Percentiles rank a stretch among this genome's conserved stretches.
Evolutionary conservation across 257 asterid genomes (phyloP).

Genomic region (Solanum pennellii): DNA sequence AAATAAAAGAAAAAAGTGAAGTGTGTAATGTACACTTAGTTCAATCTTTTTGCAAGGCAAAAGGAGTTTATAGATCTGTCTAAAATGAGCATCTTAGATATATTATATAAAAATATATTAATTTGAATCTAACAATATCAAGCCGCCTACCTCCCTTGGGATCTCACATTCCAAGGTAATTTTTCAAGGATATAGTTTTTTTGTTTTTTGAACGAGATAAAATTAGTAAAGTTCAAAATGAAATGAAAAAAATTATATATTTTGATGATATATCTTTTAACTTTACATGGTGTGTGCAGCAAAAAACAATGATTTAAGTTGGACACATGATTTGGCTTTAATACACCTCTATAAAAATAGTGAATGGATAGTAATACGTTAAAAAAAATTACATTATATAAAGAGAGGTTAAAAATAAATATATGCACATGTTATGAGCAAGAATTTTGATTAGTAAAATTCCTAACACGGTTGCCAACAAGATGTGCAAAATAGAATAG

Average conservation of each 20-base stretch:
- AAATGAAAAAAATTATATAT: neutral
- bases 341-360: neutral
- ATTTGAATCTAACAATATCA: neutral
- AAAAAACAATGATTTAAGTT: neutral
- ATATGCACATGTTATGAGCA: neutral
- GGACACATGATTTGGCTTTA: neutral
- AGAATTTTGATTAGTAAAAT: neutral
- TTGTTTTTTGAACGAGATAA: neutral
- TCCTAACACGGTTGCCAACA: neutral
- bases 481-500: neutral
- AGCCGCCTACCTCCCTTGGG: neutral
- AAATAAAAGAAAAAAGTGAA: neutral
- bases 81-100: neutral
- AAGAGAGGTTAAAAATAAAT: neutral
- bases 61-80: neutral
- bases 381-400: neutral
- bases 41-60: neutral
- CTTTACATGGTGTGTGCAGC: neutral
- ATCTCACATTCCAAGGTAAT: neutral
- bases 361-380: neutral
- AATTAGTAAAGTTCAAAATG: neutral
- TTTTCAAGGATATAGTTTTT: neutral
- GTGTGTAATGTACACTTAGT: neutral
- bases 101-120: neutral
- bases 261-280: neutral